These are phyloP conservation scores for Phytophthora vignae DNA, from an alignment of 352 stramenopile genomes.

Conservation along the genomic window DNA sequence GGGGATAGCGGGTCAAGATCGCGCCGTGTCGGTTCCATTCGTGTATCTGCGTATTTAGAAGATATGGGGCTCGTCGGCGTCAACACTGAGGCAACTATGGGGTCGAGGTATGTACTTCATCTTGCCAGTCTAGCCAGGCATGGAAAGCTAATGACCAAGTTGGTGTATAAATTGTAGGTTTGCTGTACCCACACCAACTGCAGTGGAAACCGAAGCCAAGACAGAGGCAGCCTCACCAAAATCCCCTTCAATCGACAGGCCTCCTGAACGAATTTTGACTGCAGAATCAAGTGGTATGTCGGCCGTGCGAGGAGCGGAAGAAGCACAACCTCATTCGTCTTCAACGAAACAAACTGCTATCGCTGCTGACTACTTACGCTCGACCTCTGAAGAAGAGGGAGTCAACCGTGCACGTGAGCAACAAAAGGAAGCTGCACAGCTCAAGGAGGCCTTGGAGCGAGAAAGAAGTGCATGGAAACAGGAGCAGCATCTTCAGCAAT, in stretches of 20 bases:
- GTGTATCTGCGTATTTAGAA: constrained; percentile 50
- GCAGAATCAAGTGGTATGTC: constrained; percentile 16
- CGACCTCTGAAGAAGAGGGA: constrained; percentile 11
- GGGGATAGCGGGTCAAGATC: neutral
- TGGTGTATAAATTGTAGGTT: constrained; percentile 11
- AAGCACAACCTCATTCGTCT: constrained; percentile 9
- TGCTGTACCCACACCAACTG: constrained; percentile 1
- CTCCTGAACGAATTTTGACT: neutral
- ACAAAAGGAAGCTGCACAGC: constrained; percentile 29
- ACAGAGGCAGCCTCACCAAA: neutral
- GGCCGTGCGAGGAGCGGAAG: constrained; percentile 25
- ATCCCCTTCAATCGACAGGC: neutral
- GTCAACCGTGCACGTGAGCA: constrained; percentile 1
- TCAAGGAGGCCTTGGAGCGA: constrained; percentile 46
- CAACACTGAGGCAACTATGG: neutral
- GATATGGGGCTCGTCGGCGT: constrained; percentile 36
- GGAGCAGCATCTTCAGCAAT: constrained; percentile 56
- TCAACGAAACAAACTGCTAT: constrained; percentile 1
- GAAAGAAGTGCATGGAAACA: constrained; percentile 55
- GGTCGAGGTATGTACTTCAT: constrained; percentile 9
- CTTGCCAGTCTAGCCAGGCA: neutral
- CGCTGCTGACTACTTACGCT: neutral
- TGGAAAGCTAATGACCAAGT: neutral
- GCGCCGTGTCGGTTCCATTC: constrained; percentile 34
- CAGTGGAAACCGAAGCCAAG: constrained; percentile 16